These are phyloP conservation scores for Phytophthora fragariae DNA, from an alignment of 352 stramenopile species.

Conservation along the genomic window DNA sequence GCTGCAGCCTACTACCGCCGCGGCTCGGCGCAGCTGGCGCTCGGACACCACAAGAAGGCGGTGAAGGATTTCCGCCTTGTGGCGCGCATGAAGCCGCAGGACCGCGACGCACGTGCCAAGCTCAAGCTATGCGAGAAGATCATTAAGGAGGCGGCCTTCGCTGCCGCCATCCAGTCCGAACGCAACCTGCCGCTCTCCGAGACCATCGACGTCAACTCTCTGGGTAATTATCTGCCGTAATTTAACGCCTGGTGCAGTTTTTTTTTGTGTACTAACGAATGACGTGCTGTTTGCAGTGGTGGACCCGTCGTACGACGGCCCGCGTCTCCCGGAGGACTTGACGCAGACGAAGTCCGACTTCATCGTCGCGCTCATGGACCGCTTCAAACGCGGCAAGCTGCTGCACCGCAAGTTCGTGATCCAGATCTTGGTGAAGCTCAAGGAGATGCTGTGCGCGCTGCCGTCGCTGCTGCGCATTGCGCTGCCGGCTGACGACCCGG, in stretches of 20 bases:
- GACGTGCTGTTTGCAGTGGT: conserved; percentile 54
- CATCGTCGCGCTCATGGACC: conserved; percentile 93
- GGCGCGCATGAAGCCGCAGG: conserved; percentile 95
- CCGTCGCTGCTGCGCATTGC: conserved; percentile 92
- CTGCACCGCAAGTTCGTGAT: conserved; percentile 98
- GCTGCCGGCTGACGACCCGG: conserved; percentile 49
- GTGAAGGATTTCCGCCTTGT: conserved; percentile 98
- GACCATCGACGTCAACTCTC: conserved; percentile 91
- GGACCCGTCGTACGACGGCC: conserved; percentile 83
- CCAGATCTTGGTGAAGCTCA: conserved; percentile 94
- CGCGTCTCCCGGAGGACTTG: conserved; percentile 66
- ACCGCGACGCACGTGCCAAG: conserved; percentile 93
- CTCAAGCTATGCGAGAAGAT: conserved; percentile 97
- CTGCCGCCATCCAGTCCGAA: conserved; percentile 96
- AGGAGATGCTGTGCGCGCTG: conserved; percentile 90
- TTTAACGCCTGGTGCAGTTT: not conserved
- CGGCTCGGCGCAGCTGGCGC: conserved; percentile 96
- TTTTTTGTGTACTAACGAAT: conserved; percentile 1
- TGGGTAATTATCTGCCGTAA: conserved; percentile 45
- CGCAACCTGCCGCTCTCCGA: conserved; percentile 93
- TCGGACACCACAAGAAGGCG: conserved; percentile 97
- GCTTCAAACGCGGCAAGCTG: conserved; percentile 97
- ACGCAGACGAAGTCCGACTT: conserved; percentile 83
- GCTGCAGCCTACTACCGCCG: conserved; percentile 95
- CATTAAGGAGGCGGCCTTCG: conserved; percentile 96